These are phyloP conservation scores for Isabelozyma heimii DNA, from an alignment of 805 yeast species.

Conservation along the genomic window DNA sequence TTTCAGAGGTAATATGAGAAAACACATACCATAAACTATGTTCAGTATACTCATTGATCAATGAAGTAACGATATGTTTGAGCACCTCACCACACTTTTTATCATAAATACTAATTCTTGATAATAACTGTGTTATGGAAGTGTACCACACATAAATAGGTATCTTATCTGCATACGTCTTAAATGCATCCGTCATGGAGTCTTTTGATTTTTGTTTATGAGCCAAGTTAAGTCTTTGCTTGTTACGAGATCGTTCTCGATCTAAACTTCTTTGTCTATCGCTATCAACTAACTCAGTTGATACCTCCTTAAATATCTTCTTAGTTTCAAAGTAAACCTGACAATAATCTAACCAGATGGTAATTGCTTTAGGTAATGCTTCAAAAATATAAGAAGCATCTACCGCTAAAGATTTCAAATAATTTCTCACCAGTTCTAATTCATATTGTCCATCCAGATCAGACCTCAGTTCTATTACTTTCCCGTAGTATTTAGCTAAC, in stretches of 20 bases:
- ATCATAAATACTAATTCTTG: slow-evolving; percentile 70
- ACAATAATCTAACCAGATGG: slow-evolving; percentile 85
- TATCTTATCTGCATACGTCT: slow-evolving; percentile 43
- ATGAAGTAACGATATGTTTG: slow-evolving; percentile 51
- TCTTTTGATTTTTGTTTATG: not conserved
- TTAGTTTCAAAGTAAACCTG: slow-evolving; percentile 44
- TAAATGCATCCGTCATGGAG: slow-evolving; percentile 16
- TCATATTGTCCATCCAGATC: slow-evolving; percentile 50
- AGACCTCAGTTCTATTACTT: slow-evolving; percentile 66
- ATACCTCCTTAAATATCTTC: slow-evolving; percentile 12
- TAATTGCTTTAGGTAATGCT: slow-evolving; percentile 83
- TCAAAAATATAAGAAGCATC: slow-evolving; percentile 74
- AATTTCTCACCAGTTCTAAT: slow-evolving; percentile 51
- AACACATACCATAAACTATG: slow-evolving; percentile 85
- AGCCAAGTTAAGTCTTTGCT: not conserved
- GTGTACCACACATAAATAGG: slow-evolving; percentile 68
- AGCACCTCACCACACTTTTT: slow-evolving; percentile 54
- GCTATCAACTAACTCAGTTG: not conserved
- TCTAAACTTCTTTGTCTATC: not conserved
- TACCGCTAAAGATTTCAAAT: slow-evolving; percentile 55
- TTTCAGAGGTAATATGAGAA: slow-evolving; percentile 63
- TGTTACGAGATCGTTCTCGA: not conserved
- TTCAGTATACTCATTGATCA: slow-evolving; percentile 68
- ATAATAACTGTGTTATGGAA: slow-evolving; percentile 80
- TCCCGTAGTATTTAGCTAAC: slow-evolving; percentile 75